Evolutionary conservation across 2,329 filamentous ascomycete genomes (phyloP).

Genomic region (Sporothrix brasiliensis): DNA sequence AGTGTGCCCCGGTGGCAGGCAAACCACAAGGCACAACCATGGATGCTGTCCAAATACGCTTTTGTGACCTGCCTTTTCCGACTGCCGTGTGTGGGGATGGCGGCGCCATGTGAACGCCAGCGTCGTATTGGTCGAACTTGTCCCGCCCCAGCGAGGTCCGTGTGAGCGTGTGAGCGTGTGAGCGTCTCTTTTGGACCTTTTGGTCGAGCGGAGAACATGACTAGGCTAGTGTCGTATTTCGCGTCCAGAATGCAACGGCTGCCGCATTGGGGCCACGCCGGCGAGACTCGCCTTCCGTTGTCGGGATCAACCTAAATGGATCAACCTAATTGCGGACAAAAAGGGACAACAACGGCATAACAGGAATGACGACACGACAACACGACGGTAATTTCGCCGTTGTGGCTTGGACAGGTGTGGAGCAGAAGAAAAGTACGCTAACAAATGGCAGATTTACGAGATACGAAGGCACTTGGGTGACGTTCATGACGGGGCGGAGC

Average conservation of each 20-base stretch:
- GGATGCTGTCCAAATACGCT: neutral
- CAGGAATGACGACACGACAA: neutral
- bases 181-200: neutral
- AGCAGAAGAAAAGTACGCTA: neutral
- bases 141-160: neutral
- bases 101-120: neutral
- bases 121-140: neutral
- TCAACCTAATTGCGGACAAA: neutral
- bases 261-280: neutral
- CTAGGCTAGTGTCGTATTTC: neutral
- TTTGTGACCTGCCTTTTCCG: constrained; percentile 1
- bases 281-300: neutral
- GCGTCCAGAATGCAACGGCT: neutral
- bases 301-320: neutral
- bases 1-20: neutral
- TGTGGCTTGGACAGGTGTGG: neutral
- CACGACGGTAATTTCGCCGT: neutral
- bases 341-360: neutral
- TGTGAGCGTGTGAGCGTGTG: neutral
- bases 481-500: neutral
- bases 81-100: neutral
- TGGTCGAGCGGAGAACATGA: neutral
- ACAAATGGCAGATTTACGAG: neutral
- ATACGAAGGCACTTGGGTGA: neutral
- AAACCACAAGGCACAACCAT: neutral